A percentile compares a stretch with the other conserved stretches of the same genome.
These are phyloP conservation scores for Daldinia bambusicola DNA, from an alignment of 495 filamentous ascomycete genomes.

Conservation along the genomic window DNA sequence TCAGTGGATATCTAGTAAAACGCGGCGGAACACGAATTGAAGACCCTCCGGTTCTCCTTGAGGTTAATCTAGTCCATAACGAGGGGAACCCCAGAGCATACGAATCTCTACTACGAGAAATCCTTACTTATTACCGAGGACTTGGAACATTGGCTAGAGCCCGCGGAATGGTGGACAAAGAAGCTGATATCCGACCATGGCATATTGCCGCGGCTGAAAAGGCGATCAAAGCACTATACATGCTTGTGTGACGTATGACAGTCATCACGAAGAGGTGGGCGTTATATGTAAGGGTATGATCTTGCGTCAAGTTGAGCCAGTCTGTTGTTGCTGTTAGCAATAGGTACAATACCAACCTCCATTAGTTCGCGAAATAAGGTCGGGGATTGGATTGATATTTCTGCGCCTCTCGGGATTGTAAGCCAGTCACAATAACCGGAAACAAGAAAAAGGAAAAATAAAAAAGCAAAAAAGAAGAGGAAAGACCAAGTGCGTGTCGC, in stretches of 20 bases:
- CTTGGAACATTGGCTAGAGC: constrained; percentile 77
- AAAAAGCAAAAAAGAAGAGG: not conserved
- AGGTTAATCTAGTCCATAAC: constrained; percentile 72
- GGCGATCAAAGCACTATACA: constrained; percentile 67
- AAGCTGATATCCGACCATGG: constrained; percentile 77
- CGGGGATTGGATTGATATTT: not conserved
- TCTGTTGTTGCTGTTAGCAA: not conserved
- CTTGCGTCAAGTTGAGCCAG: not conserved
- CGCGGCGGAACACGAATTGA: constrained; percentile 69
- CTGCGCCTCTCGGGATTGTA: not conserved
- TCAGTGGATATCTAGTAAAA: constrained; percentile 81
- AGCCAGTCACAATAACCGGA: not conserved
- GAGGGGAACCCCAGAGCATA: constrained; percentile 62
- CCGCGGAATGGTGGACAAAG: constrained; percentile 70
- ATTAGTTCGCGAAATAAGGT: not conserved
- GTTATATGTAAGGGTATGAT: constrained; percentile 3
- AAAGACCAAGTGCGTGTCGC: not conserved
- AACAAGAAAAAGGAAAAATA: not conserved
- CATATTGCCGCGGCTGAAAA: constrained; percentile 84
- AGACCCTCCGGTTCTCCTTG: constrained; percentile 71
- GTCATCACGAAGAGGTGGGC: not conserved
- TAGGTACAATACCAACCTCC: not conserved
- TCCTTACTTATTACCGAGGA: constrained; percentile 78
- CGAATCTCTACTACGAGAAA: constrained; percentile 74
- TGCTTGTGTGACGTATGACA: constrained; percentile 60